A percentile compares a stretch with the other conserved stretches of the same genome.
phyloP scores from a whole-genome alignment of 2,329 filamentous ascomycete genomes.

The Phoma sp. region DNA sequence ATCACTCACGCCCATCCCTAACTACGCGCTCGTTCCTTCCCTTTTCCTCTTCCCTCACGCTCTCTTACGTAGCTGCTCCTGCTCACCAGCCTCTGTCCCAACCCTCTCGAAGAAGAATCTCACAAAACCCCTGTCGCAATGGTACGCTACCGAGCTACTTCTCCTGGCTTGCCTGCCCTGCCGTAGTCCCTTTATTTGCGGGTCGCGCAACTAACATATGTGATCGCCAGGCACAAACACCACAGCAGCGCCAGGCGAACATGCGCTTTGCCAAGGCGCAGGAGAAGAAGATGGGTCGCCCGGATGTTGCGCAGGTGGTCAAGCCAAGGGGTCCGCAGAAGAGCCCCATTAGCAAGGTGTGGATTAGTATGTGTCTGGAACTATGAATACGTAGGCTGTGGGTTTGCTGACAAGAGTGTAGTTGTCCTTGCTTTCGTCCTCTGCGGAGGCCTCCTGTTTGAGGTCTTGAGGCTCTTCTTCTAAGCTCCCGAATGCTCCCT shows the following conservation, averaged over 20 bases:
- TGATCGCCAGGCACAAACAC: constrained; percentile 73
- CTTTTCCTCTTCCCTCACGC: neutral
- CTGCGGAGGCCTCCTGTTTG: constrained; percentile 65
- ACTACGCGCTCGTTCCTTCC: constrained; percentile 5
- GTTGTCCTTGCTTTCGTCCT: constrained; percentile 68
- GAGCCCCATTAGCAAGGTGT: constrained; percentile 61
- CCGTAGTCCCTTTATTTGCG: constrained; percentile 1
- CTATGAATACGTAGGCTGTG: too few species aligned
- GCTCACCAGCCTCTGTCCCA: neutral
- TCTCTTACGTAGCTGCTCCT: neutral
- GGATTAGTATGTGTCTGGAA: constrained; percentile 61
- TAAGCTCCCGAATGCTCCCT: constrained; percentile 16
- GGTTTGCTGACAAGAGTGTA: constrained; percentile 30
- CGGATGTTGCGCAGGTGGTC: constrained; percentile 56
- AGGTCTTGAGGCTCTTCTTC: constrained; percentile 59
- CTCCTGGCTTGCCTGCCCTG: neutral
- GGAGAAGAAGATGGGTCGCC: constrained; percentile 75
- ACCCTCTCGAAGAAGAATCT: neutral
- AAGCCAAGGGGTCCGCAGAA: constrained; percentile 55
- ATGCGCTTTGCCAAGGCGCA: constrained; percentile 77
- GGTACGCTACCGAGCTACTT: constrained; percentile 18
- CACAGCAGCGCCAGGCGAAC: constrained; percentile 81
- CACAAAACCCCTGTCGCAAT: neutral
- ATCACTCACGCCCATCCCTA: constrained; percentile 23
- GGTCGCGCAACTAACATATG: constrained; percentile 1